Conservation (phyloP, 306 rosid species). For the Cicer bijugum region DNA sequence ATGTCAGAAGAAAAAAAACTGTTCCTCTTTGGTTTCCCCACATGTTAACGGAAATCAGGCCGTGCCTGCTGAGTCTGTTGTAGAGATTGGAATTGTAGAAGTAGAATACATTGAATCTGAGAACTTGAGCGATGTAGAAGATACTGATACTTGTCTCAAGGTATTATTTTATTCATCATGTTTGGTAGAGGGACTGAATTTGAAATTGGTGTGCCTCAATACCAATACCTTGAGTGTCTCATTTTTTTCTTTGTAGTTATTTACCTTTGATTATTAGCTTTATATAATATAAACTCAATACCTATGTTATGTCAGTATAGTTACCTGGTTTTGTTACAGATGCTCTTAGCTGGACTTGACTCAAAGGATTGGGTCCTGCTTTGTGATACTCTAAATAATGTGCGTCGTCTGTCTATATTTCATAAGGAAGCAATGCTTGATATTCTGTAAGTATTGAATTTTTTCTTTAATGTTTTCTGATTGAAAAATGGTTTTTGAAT, state of each 20-base stretch:
- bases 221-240: slow-evolving; percentile 1
- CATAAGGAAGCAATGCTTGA: slow-evolving; percentile 79
- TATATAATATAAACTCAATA: slow-evolving; percentile 13
- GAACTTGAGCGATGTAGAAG: slow-evolving; percentile 80
- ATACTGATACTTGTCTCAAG: slow-evolving; percentile 70
- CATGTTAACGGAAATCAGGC: slow-evolving; percentile 66
- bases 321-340: slow-evolving; percentile 60
- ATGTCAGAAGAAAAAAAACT: slow-evolving; percentile 54
- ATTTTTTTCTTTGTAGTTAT: slow-evolving; percentile 12
- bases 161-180: slow-evolving; percentile 49
- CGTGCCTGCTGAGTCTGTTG: slow-evolving; percentile 48
- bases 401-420: slow-evolving; percentile 73
- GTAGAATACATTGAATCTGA: slow-evolving; percentile 90
- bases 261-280: not conserved
- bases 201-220: slow-evolving; percentile 2
- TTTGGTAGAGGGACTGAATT: slow-evolving; percentile 12
- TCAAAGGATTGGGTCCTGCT: slow-evolving; percentile 90
- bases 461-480: slow-evolving; percentile 10
- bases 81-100: slow-evolving; percentile 66
- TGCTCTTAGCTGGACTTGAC: slow-evolving; percentile 70
- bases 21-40: slow-evolving; percentile 54
- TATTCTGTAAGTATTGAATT: slow-evolving; percentile 68
- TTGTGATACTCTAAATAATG: slow-evolving; percentile 88
- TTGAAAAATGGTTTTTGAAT: slow-evolving; percentile 19
- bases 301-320: slow-evolving; percentile 24